Percentiles rank a stretch among this genome's conserved stretches.
Conservation (phyloP, 1,139 yeast genomes). For the Suhomyces guaymorum region DNA sequence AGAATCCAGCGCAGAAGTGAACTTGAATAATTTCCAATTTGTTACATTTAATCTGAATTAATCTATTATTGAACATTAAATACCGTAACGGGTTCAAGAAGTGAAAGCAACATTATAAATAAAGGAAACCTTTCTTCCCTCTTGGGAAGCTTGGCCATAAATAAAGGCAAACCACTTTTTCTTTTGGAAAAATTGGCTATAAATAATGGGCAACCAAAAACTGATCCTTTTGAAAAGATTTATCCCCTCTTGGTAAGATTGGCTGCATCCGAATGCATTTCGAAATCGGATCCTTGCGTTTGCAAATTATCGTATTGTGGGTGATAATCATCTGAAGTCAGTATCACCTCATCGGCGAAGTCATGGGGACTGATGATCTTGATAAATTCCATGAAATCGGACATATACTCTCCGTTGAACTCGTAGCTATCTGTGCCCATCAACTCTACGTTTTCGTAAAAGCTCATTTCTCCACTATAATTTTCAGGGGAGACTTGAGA, state of each 20-base stretch:
- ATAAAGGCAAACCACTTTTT: too few relatives aligned
- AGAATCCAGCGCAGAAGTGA: too few relatives aligned
- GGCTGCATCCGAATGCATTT: slow-evolving; percentile 18
- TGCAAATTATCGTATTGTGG: slow-evolving; percentile 5
- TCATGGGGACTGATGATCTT: slow-evolving; percentile 46
- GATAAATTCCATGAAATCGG: slow-evolving; percentile 50
- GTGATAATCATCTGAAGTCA: slow-evolving; percentile 9
- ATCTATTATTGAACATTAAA: slow-evolving; percentile 1
- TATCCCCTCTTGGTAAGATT: slow-evolving; percentile 10
- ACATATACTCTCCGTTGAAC: slow-evolving; percentile 52
- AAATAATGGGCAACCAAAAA: neutral
- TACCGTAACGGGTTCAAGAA: too few relatives aligned
- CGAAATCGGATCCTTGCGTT: slow-evolving; percentile 21
- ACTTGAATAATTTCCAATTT: too few relatives aligned
- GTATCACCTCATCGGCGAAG: slow-evolving; percentile 26
- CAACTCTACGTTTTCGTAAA: slow-evolving; percentile 40
- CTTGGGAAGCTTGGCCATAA: too few relatives aligned
- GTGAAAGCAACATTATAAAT: too few relatives aligned
- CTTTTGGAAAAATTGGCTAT: neutral
- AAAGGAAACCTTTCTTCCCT: too few relatives aligned
- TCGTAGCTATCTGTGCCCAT: slow-evolving; percentile 53
- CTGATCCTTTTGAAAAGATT: too few relatives aligned
- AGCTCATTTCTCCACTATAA: slow-evolving; percentile 12
- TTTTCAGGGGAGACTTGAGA: slow-evolving; percentile 22
- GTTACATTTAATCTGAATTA: too few relatives aligned